Evolutionary conservation across 257 asterid genomes (phyloP).

Genomic region (Solanum virginianum): DNA sequence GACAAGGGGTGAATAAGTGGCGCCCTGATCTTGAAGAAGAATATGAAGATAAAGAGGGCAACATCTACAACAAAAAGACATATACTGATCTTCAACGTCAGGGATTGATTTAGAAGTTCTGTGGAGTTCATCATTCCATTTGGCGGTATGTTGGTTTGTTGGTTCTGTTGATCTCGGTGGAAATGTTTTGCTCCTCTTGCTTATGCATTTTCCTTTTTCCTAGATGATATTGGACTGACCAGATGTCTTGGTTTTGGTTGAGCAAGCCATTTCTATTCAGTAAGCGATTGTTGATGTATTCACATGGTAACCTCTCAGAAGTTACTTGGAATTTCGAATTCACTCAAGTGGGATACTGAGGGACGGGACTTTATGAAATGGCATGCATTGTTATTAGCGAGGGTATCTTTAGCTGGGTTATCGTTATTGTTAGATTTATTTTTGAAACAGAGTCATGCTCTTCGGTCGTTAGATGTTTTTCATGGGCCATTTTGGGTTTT

Average conservation of each 20-base stretch:
- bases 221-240: background rate
- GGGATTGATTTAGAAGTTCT: constrained; percentile 55
- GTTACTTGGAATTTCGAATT: background rate
- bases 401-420: background rate
- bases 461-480: background rate
- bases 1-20: constrained; percentile 84
- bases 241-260: background rate
- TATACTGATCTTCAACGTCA: constrained; percentile 94
- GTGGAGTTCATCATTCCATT: background rate
- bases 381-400: background rate
- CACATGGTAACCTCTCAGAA: background rate
- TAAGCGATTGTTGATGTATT: background rate
- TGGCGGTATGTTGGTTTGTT: background rate
- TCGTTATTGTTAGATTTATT: background rate
- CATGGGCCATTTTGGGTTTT: background rate
- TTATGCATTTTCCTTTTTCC: background rate
- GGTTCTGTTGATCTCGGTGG: background rate
- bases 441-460: background rate
- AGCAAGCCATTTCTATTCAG: background rate
- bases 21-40: constrained; percentile 99
- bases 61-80: constrained; percentile 94
- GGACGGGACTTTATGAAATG: background rate
- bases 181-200: background rate
- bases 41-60: constrained; percentile 95
- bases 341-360: background rate